These are phyloP conservation scores for Fusarium udum DNA, from an alignment of 2,329 filamentous ascomycete genomes.

Conservation along the genomic window DNA sequence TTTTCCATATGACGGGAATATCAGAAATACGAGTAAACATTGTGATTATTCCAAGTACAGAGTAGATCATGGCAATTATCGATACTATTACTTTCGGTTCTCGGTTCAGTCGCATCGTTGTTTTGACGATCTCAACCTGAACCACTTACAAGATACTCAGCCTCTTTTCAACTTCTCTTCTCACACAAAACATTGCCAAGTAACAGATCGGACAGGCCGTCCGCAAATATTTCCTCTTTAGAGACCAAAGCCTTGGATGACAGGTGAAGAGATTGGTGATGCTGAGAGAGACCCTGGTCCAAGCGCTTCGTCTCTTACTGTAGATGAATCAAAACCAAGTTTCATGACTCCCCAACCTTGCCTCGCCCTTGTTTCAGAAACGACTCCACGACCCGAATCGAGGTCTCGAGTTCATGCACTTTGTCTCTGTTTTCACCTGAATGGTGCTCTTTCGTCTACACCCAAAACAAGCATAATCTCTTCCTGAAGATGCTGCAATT, in stretches of 20 bases:
- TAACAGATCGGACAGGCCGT: not conserved
- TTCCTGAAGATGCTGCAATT: conserved; percentile 33
- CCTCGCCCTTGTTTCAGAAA: conserved; percentile 32
- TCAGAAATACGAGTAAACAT: conserved; percentile 6
- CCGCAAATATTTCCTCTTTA: not conserved
- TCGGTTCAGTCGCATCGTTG: not conserved
- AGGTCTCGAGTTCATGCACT: conserved; percentile 13
- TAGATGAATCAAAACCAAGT: conserved; percentile 29
- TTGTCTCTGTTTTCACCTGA: conserved; percentile 5
- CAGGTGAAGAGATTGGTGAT: not conserved
- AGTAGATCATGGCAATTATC: not conserved
- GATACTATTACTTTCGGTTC: not conserved
- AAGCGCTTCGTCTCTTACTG: conserved; percentile 33
- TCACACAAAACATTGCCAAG: conserved; percentile 8
- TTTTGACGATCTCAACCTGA: not conserved
- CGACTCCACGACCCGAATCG: conserved; percentile 5
- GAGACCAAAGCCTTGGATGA: conserved; percentile 2
- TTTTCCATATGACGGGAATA: conserved; percentile 20
- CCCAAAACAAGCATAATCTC: conserved; percentile 30
- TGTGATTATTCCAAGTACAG: not conserved
- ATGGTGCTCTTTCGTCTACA: not conserved
- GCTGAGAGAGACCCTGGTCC: conserved; percentile 11
- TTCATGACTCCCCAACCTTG: conserved; percentile 26
- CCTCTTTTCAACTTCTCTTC: not conserved
- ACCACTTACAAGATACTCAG: not conserved